phyloP scores from a whole-genome alignment of 305 asterid species.

The Fraxinus xanthoxyloides region DNA sequence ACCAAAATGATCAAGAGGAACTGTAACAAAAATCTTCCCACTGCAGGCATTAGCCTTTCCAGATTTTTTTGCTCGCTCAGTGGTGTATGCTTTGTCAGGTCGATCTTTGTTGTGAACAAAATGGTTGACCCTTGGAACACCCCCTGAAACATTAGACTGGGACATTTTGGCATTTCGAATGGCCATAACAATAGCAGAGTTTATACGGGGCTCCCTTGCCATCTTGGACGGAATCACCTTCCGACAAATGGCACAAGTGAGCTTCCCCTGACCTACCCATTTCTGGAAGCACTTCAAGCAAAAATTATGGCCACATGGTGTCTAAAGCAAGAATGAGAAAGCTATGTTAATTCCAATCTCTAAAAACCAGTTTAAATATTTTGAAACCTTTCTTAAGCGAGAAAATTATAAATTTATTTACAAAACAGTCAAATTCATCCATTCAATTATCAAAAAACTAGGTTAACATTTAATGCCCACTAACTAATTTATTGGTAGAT shows the following conservation, averaged over 20 bases:
- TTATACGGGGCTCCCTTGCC: constrained; percentile 81
- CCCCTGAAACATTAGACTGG: constrained; percentile 42
- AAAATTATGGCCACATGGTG: constrained; percentile 95
- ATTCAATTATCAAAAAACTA: background rate
- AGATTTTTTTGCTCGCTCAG: constrained; percentile 73
- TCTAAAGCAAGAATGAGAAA: constrained; percentile 41
- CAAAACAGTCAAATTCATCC: background rate
- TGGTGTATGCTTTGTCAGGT: constrained; percentile 86
- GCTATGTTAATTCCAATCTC: background rate
- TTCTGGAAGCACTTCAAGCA: constrained; percentile 83
- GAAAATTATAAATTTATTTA: background rate
- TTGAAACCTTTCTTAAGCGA: background rate
- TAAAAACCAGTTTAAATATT: constrained; percentile 1
- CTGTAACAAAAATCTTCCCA: constrained; percentile 86
- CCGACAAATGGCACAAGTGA: constrained; percentile 75
- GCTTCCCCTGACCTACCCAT: constrained; percentile 60
- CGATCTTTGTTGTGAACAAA: constrained; percentile 76
- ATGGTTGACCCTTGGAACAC: constrained; percentile 48
- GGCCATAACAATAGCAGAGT: constrained; percentile 78
- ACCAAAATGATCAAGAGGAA: constrained; percentile 80
- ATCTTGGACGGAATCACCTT: constrained; percentile 58
- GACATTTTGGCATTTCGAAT: constrained; percentile 68
- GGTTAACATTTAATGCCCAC: background rate
- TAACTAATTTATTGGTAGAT: background rate
- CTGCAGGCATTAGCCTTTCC: constrained; percentile 96